These are phyloP conservation scores for Telopea speciosissima DNA, from an alignment of 177 flowering plant genomes.

Conservation along the genomic window DNA sequence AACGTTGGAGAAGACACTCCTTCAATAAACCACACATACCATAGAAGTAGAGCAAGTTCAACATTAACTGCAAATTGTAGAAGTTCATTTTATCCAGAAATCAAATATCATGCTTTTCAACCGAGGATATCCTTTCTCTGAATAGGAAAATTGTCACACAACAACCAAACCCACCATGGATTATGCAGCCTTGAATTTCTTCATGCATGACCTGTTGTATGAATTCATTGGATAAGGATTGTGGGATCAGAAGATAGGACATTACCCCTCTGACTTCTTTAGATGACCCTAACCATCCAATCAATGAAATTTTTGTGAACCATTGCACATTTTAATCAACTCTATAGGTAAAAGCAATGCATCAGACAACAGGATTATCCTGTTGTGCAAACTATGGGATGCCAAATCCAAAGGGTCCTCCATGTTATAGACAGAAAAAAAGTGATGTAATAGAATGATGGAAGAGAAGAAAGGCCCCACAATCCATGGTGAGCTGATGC, in stretches of 20 bases:
- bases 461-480: not conserved
- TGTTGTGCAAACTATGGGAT: not conserved
- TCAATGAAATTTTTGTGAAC: not conserved
- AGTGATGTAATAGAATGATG: not conserved
- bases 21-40: conserved; percentile 77
- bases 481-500: not conserved
- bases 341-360: not conserved
- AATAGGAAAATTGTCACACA: not conserved
- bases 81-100: not conserved
- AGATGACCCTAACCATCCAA: not conserved
- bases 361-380: not conserved
- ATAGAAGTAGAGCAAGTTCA: conserved; percentile 66
- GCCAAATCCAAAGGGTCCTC: not conserved
- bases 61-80: conserved; percentile 41
- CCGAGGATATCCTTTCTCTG: not conserved
- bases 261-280: not conserved
- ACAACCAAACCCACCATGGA: conserved; percentile 2
- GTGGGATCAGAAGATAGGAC: not conserved
- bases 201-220: not conserved
- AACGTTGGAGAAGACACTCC: conserved; percentile 64
- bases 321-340: not conserved
- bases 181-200: not conserved
- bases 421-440: too few relatives aligned
- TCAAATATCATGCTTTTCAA: not conserved
- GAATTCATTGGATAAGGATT: not conserved